A percentile compares a stretch with the other conserved stretches of the same genome.
Evolutionary conservation across 1,284 basidiomycete species (phyloP).

Genomic region (Gymnopus androsaceus): DNA sequence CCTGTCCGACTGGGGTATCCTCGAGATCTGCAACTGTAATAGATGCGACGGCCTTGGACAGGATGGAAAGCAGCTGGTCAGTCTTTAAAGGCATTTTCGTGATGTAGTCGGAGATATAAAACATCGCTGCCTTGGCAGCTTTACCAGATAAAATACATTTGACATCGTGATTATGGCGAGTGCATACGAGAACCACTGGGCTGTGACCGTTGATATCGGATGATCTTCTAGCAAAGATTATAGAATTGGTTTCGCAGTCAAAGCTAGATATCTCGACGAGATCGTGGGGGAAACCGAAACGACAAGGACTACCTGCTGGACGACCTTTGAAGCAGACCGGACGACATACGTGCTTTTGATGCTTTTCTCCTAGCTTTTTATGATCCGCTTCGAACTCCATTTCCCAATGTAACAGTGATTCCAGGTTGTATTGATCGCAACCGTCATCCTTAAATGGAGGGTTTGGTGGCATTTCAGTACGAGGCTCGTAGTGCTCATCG

Average conservation of each 20-base stretch:
- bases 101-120: conserved; percentile 35
- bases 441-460: neutral
- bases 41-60: conserved; percentile 21
- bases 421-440: neutral
- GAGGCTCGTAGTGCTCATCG: neutral
- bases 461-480: neutral
- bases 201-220: conserved; percentile 30
- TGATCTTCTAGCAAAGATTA: conserved; percentile 23
- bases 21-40: conserved; percentile 21
- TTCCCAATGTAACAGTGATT: neutral
- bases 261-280: conserved; percentile 16
- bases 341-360: conserved; percentile 23
- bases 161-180: conserved; percentile 34
- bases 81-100: conserved; percentile 29
- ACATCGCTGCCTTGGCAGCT: conserved; percentile 29
- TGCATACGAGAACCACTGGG: conserved; percentile 19
- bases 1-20: conserved; percentile 13
- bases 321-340: conserved; percentile 28
- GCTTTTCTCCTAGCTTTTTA: conserved; percentile 9
- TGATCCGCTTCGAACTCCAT: neutral
- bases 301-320: conserved; percentile 19
- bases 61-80: conserved; percentile 15
- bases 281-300: conserved; percentile 22
- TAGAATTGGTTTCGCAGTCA: conserved; percentile 24
- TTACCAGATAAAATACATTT: conserved; percentile 29